Evolutionary conservation across 345 rosid species (phyloP), one percentile per base, ranked within the genome.

Genomic region (Isatis tinctoria): DNA sequence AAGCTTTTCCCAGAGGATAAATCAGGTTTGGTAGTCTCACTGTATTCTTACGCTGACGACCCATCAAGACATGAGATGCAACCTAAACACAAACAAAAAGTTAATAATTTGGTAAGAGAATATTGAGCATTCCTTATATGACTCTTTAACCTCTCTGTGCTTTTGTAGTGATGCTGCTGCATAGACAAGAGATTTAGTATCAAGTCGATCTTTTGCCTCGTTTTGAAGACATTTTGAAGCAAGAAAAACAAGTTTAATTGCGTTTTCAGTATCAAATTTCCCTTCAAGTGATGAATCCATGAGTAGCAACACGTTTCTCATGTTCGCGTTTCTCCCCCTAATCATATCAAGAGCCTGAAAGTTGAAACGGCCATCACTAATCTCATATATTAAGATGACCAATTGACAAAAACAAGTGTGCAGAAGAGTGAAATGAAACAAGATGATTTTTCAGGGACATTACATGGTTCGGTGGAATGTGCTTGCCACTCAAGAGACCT

Each of bases 401-500:
- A 36, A 16, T 9, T 47, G 13, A 28, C 6, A 9, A 10, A 44
- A 28, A 44, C 26, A n/a, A 44, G 4, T 22, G 1, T 5, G 0
- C 5, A 18, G 9, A 39, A 28, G 2, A 30, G 41, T 58, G 10
- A 33, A 28, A 20, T 9, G 27, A 17, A 36, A 54, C 74, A 7
- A 27, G 8, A 54, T 17, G 82, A 45, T 11, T 26, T 26, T 61
- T 44, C 7, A 61, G 18, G 35, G 13, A n/a, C 52, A 26, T 86
- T 85, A 89, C 94, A 81, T 89, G 94, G 80, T 89, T 64, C 8
- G 68, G 68, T 43, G 68, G 53, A n/a, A 76, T 76, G 72, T 57
- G 80, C 64, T 93, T 93, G 74, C 98, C 98, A 22, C 97, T 94
- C 81, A 90, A 78, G 36, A 75, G 78, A 72, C 74, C 73, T 60